A percentile compares a stretch with the other conserved stretches of the same genome.
Evolutionary conservation across 2,329 filamentous ascomycete species (phyloP).

Genomic region (Cladophialophora bantiana): DNA sequence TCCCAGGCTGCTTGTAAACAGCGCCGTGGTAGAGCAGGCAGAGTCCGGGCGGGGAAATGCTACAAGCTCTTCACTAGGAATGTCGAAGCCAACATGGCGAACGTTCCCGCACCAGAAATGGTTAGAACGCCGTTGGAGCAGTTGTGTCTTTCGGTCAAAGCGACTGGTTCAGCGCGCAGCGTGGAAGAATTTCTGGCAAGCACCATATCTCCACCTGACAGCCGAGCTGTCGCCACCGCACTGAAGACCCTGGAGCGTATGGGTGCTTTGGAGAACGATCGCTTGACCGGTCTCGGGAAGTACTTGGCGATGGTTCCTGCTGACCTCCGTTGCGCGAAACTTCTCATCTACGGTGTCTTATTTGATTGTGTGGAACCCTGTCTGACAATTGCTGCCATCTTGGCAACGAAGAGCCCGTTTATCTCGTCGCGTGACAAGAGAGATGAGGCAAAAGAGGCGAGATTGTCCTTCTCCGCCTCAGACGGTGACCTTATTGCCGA

Average conservation of each 20-base stretch:
- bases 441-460: conserved; percentile 79
- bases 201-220: conserved; percentile 87
- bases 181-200: conserved; percentile 81
- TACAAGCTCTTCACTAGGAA: conserved; percentile 94
- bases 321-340: conserved; percentile 88
- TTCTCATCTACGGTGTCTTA: conserved; percentile 93
- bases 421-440: conserved; percentile 81
- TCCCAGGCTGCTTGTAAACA: conserved; percentile 94
- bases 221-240: conserved; percentile 83
- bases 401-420: conserved; percentile 85
- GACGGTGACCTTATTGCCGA: conserved; percentile 92
- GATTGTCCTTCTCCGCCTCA: conserved; percentile 73
- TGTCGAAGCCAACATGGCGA: conserved; percentile 82
- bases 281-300: conserved; percentile 86
- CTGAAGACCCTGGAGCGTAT: conserved; percentile 80
- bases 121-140: conserved; percentile 91
- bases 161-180: conserved; percentile 78
- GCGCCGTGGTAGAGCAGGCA: conserved; percentile 87
- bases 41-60: conserved; percentile 88
- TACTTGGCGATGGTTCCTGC: conserved; percentile 96
- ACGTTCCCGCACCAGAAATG: conserved; percentile 92
- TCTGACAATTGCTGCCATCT: conserved; percentile 85
- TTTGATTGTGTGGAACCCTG: conserved; percentile 91
- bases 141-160: conserved; percentile 89
- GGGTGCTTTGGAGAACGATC: conserved; percentile 80